phyloP scores from a whole-genome alignment of 139 green algal species.

The Chlorella sp. region DNA sequence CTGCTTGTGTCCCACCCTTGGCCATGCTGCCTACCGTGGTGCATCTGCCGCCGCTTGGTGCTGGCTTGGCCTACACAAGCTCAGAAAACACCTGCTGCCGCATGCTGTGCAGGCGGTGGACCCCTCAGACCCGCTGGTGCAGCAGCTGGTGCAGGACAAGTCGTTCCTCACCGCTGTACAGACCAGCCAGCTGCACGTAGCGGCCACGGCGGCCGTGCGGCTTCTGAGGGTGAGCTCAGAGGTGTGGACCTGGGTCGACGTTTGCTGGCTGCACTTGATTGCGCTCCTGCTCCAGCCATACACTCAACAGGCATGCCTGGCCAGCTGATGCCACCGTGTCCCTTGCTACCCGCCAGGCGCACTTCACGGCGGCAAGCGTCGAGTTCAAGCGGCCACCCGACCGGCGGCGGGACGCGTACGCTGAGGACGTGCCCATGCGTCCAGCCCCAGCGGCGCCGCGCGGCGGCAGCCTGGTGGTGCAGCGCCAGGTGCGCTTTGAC shows the following conservation, averaged over 20 bases:
- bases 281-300: neutral
- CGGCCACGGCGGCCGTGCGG: constrained; percentile 46
- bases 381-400: constrained; percentile 40
- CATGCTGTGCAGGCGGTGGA: constrained; percentile 19
- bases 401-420: neutral
- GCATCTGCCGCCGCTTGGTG: neutral
- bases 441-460: neutral
- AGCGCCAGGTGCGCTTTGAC: neutral
- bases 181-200: constrained; percentile 43
- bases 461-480: constrained; percentile 11
- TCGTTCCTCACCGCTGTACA: constrained; percentile 45
- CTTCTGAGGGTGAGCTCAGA: constrained; percentile 31
- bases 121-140: constrained; percentile 24
- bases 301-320: neutral
- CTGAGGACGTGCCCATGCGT: neutral
- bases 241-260: neutral
- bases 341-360: neutral
- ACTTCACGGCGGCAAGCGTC: neutral
- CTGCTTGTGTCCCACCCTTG: neutral
- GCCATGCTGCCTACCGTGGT: neutral
- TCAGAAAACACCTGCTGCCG: neutral
- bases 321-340: no score
- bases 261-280: neutral
- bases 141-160: constrained; percentile 42
- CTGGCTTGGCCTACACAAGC: neutral